Conservation (phyloP, 129 eudicot species). For the Lactuca sativa region DNA sequence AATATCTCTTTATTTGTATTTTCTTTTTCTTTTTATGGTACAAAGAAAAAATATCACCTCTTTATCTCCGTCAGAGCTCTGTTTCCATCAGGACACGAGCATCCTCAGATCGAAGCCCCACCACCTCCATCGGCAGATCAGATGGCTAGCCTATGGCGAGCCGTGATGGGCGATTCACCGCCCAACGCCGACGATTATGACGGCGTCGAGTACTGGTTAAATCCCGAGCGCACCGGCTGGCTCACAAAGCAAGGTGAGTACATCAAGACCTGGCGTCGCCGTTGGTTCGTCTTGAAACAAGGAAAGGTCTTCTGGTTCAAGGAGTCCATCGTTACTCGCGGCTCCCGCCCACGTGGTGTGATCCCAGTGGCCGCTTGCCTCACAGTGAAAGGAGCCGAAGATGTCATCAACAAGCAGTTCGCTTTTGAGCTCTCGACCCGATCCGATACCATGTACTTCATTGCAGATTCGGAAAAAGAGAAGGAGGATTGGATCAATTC, state of each 20-base stretch:
- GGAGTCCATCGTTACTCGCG: slow-evolving; percentile 67
- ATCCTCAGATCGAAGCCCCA: neutral
- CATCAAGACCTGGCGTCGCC: slow-evolving; percentile 98
- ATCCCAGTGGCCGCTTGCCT: slow-evolving; percentile 74
- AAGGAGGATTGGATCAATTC: slow-evolving; percentile 98
- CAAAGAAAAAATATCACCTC: neutral
- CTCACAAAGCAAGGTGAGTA: slow-evolving; percentile 95
- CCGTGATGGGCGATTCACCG: slow-evolving; percentile 56
- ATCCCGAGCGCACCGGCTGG: slow-evolving; percentile 93
- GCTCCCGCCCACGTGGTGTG: slow-evolving; percentile 81
- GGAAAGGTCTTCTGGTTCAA: slow-evolving; percentile 98
- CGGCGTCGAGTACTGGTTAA: slow-evolving; percentile 72
- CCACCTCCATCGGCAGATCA: neutral
- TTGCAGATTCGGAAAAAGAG: slow-evolving; percentile 89
- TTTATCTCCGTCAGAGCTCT: neutral
- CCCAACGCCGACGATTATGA: slow-evolving; percentile 49
- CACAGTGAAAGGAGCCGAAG: slow-evolving; percentile 95
- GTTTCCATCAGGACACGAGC: neutral
- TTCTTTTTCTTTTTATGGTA: too few species aligned
- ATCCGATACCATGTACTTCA: slow-evolving; percentile 81
- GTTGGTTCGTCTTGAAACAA: slow-evolving; percentile 89
- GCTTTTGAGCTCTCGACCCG: slow-evolving; percentile 84
- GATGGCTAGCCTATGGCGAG: slow-evolving; percentile 78
- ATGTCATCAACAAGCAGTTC: slow-evolving; percentile 66
- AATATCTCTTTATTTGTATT: too few species aligned